phyloP scores from a whole-genome alignment of 306 rosid species.

The Arachis stenosperma region DNA sequence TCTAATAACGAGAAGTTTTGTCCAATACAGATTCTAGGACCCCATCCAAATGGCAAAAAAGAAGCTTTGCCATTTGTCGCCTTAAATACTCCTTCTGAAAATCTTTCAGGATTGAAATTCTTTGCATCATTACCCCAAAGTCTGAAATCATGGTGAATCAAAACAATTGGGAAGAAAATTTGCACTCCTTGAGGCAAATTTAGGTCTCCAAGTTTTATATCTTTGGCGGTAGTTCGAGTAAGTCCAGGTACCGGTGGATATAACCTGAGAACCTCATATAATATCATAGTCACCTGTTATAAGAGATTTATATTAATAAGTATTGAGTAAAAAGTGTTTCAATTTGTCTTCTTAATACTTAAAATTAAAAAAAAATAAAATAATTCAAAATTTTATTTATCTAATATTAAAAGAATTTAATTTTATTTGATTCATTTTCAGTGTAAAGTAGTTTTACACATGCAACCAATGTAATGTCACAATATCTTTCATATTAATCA shows the following conservation, averaged over 20 bases:
- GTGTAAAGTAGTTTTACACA: no score
- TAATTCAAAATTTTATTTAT: no score
- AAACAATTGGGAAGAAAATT: not conserved
- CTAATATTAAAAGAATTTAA: no score
- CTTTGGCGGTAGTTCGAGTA: not conserved
- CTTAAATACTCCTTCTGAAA: constrained; percentile 49
- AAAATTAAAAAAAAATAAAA: no score
- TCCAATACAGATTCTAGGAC: constrained; percentile 50
- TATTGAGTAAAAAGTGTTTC: no score
- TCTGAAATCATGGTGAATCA: constrained; percentile 42
- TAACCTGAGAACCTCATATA: constrained; percentile 66
- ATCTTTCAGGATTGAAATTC: constrained; percentile 54
- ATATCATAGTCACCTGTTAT: constrained; percentile 50
- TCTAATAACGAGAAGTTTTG: constrained; percentile 45
- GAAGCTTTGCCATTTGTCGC: constrained; percentile 35
- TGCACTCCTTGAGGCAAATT: constrained; percentile 33
- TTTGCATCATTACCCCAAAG: constrained; percentile 50
- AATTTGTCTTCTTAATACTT: no score
- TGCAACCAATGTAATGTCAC: no score
- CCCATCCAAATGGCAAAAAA: constrained; percentile 48
- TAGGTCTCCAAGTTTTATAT: constrained; percentile 43
- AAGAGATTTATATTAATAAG: not conserved
- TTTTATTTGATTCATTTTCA: no score
- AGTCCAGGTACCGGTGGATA: constrained; percentile 40
- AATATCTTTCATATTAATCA: no score